A percentile compares a stretch with the other conserved stretches of the same genome.
These are phyloP conservation scores for Jimgerdemannia lactiflua DNA, from an alignment of 192 early-diverging fungal genomes.

Conservation along the genomic window DNA sequence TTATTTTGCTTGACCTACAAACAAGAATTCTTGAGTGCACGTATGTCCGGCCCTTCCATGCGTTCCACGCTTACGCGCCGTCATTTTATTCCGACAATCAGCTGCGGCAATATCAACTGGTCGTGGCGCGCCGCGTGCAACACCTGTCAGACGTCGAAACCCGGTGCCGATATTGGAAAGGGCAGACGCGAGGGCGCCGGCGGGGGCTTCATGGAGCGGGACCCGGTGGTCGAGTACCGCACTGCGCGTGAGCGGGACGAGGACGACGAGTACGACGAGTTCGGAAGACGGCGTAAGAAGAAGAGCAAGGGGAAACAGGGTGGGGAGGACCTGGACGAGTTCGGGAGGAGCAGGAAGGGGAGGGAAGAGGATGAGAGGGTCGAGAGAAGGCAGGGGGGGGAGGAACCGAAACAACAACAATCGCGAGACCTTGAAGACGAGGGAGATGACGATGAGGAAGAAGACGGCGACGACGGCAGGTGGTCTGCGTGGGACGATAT, in stretches of 20 bases:
- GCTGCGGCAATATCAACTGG: constrained; percentile 36
- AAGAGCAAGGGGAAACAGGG: neutral
- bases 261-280: constrained; percentile 23
- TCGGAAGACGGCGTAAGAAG: constrained; percentile 23
- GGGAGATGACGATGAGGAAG: constrained; percentile 18
- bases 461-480: constrained; percentile 21
- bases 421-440: constrained; percentile 2
- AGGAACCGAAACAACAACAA: neutral
- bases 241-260: constrained; percentile 22
- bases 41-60: neutral
- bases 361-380: neutral
- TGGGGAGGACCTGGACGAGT: neutral
- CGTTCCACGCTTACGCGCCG: neutral
- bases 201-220: constrained; percentile 33
- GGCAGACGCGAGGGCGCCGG: constrained; percentile 27
- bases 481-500: constrained; percentile 27
- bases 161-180: constrained; percentile 15
- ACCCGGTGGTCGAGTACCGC: constrained; percentile 24
- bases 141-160: constrained; percentile 24
- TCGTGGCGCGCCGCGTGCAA: constrained; percentile 25
- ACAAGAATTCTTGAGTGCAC: neutral
- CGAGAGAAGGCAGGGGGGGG: neutral
- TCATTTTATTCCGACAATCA: constrained; percentile 1
- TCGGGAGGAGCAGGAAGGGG: constrained; percentile 1
- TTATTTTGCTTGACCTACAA: neutral